Evolutionary conservation across 75 land plant species (phyloP), one percentile per base, ranked within the genome.

Genomic region (Picea sitchensis): DNA sequence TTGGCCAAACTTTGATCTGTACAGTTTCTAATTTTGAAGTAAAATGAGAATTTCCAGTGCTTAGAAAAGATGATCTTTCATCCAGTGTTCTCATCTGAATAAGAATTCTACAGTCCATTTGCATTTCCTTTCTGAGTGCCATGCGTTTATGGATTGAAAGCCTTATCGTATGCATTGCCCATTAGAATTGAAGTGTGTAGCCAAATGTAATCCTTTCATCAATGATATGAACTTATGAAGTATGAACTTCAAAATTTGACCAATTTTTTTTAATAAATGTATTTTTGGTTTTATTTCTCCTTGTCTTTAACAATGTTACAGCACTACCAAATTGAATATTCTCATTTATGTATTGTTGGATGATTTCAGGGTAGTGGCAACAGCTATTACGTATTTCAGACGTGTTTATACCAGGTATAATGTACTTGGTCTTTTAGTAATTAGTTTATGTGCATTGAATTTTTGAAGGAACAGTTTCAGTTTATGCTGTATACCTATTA

Each of bases 371-470:
- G 95, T 93, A 38, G 85, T 93, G 2, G 95, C 95, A 58, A 93
- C 95, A 64, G 95, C 95, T 72, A 77, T 90, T 78, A 83, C 91
- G 30, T 93, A 93, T 77, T 91, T 91, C 81, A 88, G 95, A 77
- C 90, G 95, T 74, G 89, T 89, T 31, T 93, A 91, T 77, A 83
- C 88, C 73, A 93, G 91, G 95, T 88, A 83, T 79, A 73, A 57
- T 38, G 21, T 64, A 11, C 47, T 5, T 30, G 38, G 32, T 8
- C 21, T 67, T 71, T 71, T 71, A 44, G 20, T 4, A 41, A 71
- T 20, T 44, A 41, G 44, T 44, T 47, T 44, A 20, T n/a, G 44
- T 71, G 54, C n/a, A 41, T 38, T 71, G 2, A 41, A 71, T 41
- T 71, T 21, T 41, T 71, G 73, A 38, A 71, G 20, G 47, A 69